Percentiles rank a stretch among this genome's conserved stretches.
phyloP scores from a whole-genome alignment of 2,329 filamentous ascomycete genomes.

The Phaeosphaeria sp. region DNA sequence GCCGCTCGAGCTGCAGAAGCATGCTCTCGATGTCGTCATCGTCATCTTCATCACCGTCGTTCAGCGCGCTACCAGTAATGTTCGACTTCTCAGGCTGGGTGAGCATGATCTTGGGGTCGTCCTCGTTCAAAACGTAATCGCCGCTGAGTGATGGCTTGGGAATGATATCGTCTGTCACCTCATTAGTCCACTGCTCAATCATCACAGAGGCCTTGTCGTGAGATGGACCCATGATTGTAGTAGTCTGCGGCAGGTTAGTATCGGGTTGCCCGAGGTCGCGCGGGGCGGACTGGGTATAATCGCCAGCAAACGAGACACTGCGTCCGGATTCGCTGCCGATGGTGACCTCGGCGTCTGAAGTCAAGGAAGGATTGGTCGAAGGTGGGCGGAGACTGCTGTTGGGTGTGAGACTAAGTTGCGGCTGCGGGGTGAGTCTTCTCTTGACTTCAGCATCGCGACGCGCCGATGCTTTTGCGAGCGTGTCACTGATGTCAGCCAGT shows the following conservation, averaged over 20 bases:
- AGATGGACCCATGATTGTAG: neutral
- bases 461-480: constrained; percentile 18
- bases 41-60: neutral
- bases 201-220: neutral
- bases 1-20: neutral
- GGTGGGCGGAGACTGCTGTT: no score
- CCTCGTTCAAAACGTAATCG: neutral
- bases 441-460: constrained; percentile 17
- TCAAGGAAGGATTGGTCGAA: neutral
- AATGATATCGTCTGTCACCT: neutral
- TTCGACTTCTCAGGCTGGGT: neutral
- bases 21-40: neutral
- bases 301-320: neutral
- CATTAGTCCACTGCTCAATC: neutral
- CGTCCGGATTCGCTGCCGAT: neutral
- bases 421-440: neutral
- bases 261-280: neutral
- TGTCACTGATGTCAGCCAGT: constrained; percentile 24
- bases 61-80: neutral
- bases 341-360: neutral
- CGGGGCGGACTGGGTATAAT: neutral
- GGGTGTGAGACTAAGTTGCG: neutral
- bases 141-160: neutral
- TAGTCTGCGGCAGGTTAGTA: neutral
- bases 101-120: neutral